Evolutionary conservation across 306 rosid species (phyloP).

Genomic region (Lablab purpureus): DNA sequence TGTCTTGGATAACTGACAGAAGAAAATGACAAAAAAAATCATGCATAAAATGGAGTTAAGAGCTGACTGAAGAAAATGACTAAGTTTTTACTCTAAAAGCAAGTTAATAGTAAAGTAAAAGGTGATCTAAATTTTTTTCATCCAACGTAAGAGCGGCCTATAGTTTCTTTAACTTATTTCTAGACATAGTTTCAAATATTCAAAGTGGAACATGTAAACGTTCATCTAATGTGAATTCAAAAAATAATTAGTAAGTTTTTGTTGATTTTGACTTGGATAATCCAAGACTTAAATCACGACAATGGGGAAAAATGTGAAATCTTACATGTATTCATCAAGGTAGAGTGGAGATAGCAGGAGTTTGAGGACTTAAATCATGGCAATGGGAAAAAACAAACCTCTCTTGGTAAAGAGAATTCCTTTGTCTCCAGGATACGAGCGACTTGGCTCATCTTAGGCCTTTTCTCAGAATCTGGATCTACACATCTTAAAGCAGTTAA

Average conservation of each 20-base stretch:
- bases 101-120: too few relatives aligned
- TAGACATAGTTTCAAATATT: too few relatives aligned
- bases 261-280: background rate
- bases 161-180: too few relatives aligned
- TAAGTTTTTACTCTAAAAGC: too few relatives aligned
- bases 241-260: background rate
- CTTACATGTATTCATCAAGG: conserved; percentile 2
- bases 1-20: too few relatives aligned
- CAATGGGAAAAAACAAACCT: conserved; percentile 55
- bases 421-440: conserved; percentile 94
- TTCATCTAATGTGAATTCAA: background rate
- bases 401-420: conserved; percentile 86
- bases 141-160: background rate
- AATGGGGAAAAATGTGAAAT: background rate
- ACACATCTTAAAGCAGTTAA: conserved; percentile 93
- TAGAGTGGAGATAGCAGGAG: conserved; percentile 1
- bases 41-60: too few relatives aligned
- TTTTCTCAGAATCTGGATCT: conserved; percentile 92
- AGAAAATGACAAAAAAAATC: too few relatives aligned
- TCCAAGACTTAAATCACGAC: too few relatives aligned
- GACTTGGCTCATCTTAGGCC: conserved; percentile 94
- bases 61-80: too few relatives aligned
- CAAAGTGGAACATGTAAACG: background rate
- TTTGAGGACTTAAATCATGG: conserved; percentile 2
- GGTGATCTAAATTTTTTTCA: background rate